These are phyloP conservation scores for Pinus albicaulis DNA, from an alignment of 75 land plant genomes.

Conservation along the genomic window DNA sequence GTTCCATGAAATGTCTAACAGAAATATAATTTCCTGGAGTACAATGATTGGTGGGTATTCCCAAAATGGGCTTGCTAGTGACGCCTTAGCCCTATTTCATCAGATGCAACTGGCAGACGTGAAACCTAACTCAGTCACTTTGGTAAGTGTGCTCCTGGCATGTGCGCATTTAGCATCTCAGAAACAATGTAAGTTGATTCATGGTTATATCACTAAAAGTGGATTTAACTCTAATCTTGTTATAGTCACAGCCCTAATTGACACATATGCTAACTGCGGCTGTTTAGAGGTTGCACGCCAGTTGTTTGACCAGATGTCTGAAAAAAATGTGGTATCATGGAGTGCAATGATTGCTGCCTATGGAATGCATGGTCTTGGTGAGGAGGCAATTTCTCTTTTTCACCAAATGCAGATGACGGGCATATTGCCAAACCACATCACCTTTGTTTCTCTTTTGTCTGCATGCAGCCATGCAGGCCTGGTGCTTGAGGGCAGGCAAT, in stretches of 20 bases:
- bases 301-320: constrained; percentile 1
- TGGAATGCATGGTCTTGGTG: constrained; percentile 10
- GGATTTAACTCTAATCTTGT: constrained; percentile 1
- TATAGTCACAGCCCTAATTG: constrained; percentile 6
- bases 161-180: constrained; percentile 19
- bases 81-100: constrained; percentile 23
- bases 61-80: constrained; percentile 1
- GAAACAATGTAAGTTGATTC: constrained; percentile 10
- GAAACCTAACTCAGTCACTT: constrained; percentile 13
- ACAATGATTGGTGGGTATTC: constrained; percentile 30
- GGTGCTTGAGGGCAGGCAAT: no score
- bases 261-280: constrained; percentile 16
- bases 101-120: constrained; percentile 13
- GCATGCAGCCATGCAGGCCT: no score
- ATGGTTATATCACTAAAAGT: constrained; percentile 9
- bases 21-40: constrained; percentile 34
- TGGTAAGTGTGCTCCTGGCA: constrained; percentile 26
- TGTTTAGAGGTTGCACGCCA: constrained; percentile 10
- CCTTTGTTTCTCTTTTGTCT: neutral
- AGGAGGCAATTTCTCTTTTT: constrained; percentile 18
- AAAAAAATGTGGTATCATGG: constrained; percentile 22
- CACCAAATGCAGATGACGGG: constrained; percentile 9
- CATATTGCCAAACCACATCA: neutral
- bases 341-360: constrained; percentile 33
- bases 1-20: constrained; percentile 14